Evolutionary conservation across 345 rosid species (phyloP), one percentile per base, ranked within the genome.

Genomic region (Aethionema arabicum): DNA sequence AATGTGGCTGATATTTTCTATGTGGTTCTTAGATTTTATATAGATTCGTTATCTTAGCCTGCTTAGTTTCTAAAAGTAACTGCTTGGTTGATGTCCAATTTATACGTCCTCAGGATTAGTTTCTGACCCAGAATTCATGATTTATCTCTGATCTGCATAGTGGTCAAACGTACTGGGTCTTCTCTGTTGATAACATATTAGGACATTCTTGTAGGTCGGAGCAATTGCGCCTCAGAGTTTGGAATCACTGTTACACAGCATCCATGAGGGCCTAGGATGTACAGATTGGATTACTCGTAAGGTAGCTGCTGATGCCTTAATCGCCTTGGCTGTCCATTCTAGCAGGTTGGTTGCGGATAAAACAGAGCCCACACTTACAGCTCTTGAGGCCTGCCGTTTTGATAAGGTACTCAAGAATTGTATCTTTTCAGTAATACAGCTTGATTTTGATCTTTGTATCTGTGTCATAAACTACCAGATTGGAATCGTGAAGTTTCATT

Each of bases 251-350:
- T 66, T 93, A 65, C 86, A 90, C 63, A 79, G 83, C 72, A 87
- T 90, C 61, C 88, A 84, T 61, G 96, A 90, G 40, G 87, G 95
- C 68, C 87, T 93, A 47, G 80, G 83, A 51, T 85, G 84, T 81
- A 66, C 96, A 32, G 92, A 93, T 77, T 93, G 97, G 99, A 86
- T 79, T 30, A 85, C 96, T 32, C 95, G 97, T 15, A 93, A 93
- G 63, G 96, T 97, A 52, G 95, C 97, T 66, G 83, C 96, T 56
- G 99, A 93, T 77, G 74, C 85, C 16, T 74, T 93, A 70, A 81
- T 55, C 67, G 77, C 92, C 52, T 61, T 93, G 66, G 99, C 90
- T 16, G 55, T 83, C 61, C 85, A 90, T 84, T 93, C 96, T 66
- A 85, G 81, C 63, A 65, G 67, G 74, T 72, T 90, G 79, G 79